These are phyloP conservation scores for Penicillium sp. DNA, from an alignment of 2,329 filamentous ascomycete species.

Conservation along the genomic window DNA sequence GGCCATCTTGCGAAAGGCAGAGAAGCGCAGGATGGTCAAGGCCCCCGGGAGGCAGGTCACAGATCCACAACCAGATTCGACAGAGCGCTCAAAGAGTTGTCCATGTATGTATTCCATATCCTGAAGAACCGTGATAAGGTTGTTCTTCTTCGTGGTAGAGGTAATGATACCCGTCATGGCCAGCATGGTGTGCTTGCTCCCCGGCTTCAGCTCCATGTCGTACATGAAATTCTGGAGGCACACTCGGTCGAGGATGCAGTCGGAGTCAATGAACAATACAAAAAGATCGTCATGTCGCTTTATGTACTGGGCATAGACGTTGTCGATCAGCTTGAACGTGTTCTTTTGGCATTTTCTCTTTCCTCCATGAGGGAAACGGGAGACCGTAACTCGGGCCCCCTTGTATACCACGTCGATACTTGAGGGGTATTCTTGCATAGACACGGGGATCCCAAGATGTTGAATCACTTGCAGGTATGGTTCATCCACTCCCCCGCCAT, in stretches of 20 bases:
- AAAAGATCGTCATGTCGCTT: slow-evolving; percentile 88
- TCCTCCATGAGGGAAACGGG: slow-evolving; percentile 86
- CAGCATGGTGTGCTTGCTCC: slow-evolving; percentile 87
- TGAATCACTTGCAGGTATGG: slow-evolving; percentile 83
- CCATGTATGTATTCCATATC: slow-evolving; percentile 99
- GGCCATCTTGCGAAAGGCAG: slow-evolving; percentile 92
- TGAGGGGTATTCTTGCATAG: slow-evolving; percentile 72
- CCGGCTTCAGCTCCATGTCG: slow-evolving; percentile 96
- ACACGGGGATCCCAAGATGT: slow-evolving; percentile 74
- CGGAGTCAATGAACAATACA: slow-evolving; percentile 94
- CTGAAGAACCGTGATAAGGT: slow-evolving; percentile 85
- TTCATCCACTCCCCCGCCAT: slow-evolving; percentile 85
- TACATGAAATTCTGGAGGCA: slow-evolving; percentile 98
- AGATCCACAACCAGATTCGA: slow-evolving; percentile 89
- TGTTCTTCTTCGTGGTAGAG: slow-evolving; percentile 83
- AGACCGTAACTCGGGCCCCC: slow-evolving; percentile 80
- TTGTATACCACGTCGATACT: slow-evolving; percentile 89
- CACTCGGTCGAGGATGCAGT: slow-evolving; percentile 86
- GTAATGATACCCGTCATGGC: slow-evolving; percentile 98
- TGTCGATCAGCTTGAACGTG: slow-evolving; percentile 91
- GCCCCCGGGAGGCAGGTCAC: slow-evolving; percentile 94
- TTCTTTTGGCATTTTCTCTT: slow-evolving; percentile 92
- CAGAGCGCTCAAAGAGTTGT: slow-evolving; percentile 90
- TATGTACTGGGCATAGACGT: slow-evolving; percentile 83
- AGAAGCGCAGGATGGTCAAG: slow-evolving; percentile 93